Evolutionary conservation across 2,329 filamentous ascomycete species (phyloP), one percentile per base, ranked within the genome.

Genomic region (Calcarisporium arbuscula): DNA sequence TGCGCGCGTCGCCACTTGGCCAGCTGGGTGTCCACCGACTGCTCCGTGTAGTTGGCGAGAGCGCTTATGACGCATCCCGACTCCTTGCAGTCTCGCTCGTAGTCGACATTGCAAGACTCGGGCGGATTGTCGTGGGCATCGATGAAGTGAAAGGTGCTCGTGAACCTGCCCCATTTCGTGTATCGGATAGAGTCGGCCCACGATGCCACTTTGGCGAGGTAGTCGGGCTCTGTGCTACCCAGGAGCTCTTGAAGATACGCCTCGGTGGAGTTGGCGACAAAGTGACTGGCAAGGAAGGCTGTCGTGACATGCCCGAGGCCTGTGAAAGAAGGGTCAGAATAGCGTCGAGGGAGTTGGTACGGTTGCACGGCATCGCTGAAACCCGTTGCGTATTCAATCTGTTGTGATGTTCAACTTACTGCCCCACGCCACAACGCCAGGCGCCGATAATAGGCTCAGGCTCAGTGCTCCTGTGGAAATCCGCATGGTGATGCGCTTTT

Each of bases 181-280:
- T 82, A 82, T 17, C 77, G 68, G 53, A 79, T 67, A 25, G 68
- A 77, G 58, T 83, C 79, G 19, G 79, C 78, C 80, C 80, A 83
- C 8, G 75, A 75, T 4, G 80, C 78, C 4, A 82, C 70, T 37
- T 67, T 67, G 30, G 77, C 77, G 18, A 83, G 65, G 49, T 80
- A 81, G 47, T 76, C 68, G 36, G 61, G 56, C 2, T 69, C 69
- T 22, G 68, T 52, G 52, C 72, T 74, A 42, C 65, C 57, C 27
- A 83, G 64, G 32, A 82, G 61, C 5, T 58, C 51, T 50, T 82
- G 70, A 49, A 82, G 72, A 52, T 72, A 74, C 25, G 58, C 41
- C 16, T 72, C 62, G 11, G 78, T 82, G 19, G 65, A 53, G 22
- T 71, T 64, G 35, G 69, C 57, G 32, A 83, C 74, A 47, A 82